These are phyloP conservation scores for sweet orange (Citrus sinensis) DNA, from an alignment of 345 rosid genomes.

Conservation along the genomic window DNA sequence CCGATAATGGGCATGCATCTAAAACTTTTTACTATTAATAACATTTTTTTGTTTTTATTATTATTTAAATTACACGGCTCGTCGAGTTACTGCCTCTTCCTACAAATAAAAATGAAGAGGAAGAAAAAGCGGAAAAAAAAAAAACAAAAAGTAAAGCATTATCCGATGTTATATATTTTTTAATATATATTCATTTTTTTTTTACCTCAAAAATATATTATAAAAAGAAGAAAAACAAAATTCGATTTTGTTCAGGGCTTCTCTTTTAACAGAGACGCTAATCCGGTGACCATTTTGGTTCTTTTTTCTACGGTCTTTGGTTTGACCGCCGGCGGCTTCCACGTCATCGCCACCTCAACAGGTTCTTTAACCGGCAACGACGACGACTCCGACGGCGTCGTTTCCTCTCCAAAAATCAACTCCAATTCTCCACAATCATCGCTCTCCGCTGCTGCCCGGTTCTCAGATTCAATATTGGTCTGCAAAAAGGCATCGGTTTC, in stretches of 20 bases:
- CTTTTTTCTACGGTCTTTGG: conserved; percentile 57
- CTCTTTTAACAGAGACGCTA: conserved; percentile 79
- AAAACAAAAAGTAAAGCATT: conserved; percentile 15
- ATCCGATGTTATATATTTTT: conserved; percentile 19
- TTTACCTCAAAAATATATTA: conserved; percentile 18
- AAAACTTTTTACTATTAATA: not conserved
- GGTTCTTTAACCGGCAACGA: not conserved
- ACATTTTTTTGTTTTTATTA: not conserved
- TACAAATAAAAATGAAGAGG: conserved; percentile 4
- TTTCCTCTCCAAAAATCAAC: conserved; percentile 57
- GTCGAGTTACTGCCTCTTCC: conserved; percentile 13
- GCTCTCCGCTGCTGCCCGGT: not conserved
- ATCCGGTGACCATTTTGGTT: conserved; percentile 75
- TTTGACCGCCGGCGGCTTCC: conserved; percentile 62
- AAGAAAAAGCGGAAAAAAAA: not conserved
- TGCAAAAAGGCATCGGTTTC: conserved; percentile 6
- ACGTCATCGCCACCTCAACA: conserved; percentile 16
- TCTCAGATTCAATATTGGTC: conserved; percentile 15
- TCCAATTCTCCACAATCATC: conserved; percentile 45
- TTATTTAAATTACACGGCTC: conserved; percentile 19
- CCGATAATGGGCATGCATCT: not conserved
- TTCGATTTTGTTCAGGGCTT: conserved; percentile 39
- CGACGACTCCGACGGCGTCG: conserved; percentile 5
- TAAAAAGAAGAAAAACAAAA: conserved; percentile 29
- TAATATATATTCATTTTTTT: conserved; percentile 14